A percentile compares a stretch with the other conserved stretches of the same genome.
These are phyloP conservation scores for Solanum boliviense DNA, from an alignment of 257 asterid species.

Conservation along the genomic window DNA sequence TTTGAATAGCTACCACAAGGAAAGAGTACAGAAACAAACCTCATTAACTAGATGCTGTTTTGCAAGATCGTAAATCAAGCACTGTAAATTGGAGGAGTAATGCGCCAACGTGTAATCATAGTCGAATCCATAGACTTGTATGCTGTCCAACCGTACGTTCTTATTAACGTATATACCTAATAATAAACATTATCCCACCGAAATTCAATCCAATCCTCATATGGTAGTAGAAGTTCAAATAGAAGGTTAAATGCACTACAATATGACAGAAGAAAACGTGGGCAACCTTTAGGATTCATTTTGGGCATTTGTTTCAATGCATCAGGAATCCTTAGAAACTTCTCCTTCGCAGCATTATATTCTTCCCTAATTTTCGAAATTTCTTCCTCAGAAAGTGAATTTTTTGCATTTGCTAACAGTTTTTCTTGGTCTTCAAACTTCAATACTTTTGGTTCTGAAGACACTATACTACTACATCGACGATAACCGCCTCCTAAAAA, in stretches of 20 bases:
- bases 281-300: slow-evolving; percentile 75
- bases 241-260: neutral
- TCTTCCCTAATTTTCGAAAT: slow-evolving; percentile 46
- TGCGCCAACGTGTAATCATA: slow-evolving; percentile 98
- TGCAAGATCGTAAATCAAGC: slow-evolving; percentile 82
- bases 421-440: slow-evolving; percentile 34
- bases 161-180: slow-evolving; percentile 81
- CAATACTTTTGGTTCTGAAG: slow-evolving; percentile 23
- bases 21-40: slow-evolving; percentile 43
- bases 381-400: slow-evolving; percentile 32
- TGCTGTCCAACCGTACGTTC: slow-evolving; percentile 78
- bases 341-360: slow-evolving; percentile 54
- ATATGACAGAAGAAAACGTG: neutral
- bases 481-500: slow-evolving; percentile 12
- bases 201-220: neutral
- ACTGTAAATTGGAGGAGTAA: slow-evolving; percentile 77
- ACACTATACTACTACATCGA: slow-evolving; percentile 24
- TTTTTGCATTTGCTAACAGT: slow-evolving; percentile 3
- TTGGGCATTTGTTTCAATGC: slow-evolving; percentile 61
- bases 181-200: slow-evolving; percentile 11
- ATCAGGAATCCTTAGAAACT: slow-evolving; percentile 60
- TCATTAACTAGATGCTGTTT: slow-evolving; percentile 83
- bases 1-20: neutral
- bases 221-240: neutral
- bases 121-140: slow-evolving; percentile 90